Evolutionary conservation across 805 yeast genomes (phyloP), one percentile per base, ranked within the genome.

Genomic region (Suhomyces tanzawaensis): DNA sequence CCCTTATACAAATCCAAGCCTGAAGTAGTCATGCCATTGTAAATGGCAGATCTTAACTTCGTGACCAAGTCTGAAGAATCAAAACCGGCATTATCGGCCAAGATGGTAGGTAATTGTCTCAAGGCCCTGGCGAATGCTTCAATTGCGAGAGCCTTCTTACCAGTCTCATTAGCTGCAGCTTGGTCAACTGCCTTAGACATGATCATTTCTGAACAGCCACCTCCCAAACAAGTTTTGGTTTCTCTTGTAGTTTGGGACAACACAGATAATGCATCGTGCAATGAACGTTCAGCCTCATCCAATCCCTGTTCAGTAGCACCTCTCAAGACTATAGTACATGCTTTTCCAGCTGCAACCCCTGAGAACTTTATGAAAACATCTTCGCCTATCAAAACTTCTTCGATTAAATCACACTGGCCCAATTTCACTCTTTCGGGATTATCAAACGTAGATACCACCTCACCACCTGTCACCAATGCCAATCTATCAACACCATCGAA

Each of bases 161-260:
- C 98, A 22, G 85, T 82, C 51, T 84, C 90, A 57, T 85, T 88
- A 55, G 90, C 95, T 13, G 97, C 96, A 22, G 79, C 83, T 44
- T 82, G 86, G 49, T 90, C 96, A 25, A 90, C 98, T 9, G 98
- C 97, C 63, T 85, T 87, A 13, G 97, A 85, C 99, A 93, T 93
- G 52, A 87, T 84, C 95, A 58, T 68, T 48, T 77, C 82, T 1
- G 95, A 81, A 54, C 95, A 87, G 19, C 97, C 97, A 46, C 96
- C 97, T 29, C 97, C 97, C 34, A 88, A 74, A 31, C 89, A 89
- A 5, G 96, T 89, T 61, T 91, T 80, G 5, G 97, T 86, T 54
- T 88, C 95, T 48, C 75, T 81, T 1, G 96, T 91, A 13, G 98
- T 93, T 65, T 93, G 98, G 1, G 96, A 86, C 38, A 93, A 72